Evolutionary conservation across 495 filamentous ascomycete species (phyloP), one percentile per base, ranked within the genome.

Genomic region (Cetradonia linearis): DNA sequence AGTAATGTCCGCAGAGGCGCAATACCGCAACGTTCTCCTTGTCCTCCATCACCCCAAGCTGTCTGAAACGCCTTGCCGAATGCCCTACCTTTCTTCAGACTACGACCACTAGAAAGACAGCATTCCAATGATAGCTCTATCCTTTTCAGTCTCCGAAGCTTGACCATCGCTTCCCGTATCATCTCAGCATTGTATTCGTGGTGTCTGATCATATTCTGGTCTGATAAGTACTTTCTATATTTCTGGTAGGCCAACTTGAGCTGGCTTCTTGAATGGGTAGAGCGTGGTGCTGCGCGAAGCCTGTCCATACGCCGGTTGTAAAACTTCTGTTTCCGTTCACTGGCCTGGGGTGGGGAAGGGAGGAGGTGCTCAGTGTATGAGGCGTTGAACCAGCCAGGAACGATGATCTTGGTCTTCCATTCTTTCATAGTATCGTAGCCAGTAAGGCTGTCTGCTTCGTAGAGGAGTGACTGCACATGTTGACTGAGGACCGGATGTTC

Each of bases 121-220:
- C 8, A 27, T 16, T 23, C 27, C 25, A 33, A 46, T 16, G 56
- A 58, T 46, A 58, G 42, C 27, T 58, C 56, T 9, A 58, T 34
- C 10, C 14, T 58, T 33, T 58, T 58, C 30, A 58, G 11, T 9
- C 33, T 58, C 18, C 25, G 38, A 37, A 58, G 42, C 20, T 36
- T 47, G 7, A 6, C 23, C 56, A 58, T 25, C 9, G 28, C 40
- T 3, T 58, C 40, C 11, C 23, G 31, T 6, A 58, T 30, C 28
- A 48, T 9, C 2, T 48, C 40, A 30, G 16, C 9, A 23, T 58
- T 58, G 10, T 47, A 58, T 16, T 58, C 30, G 6, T 48, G 9
- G 9, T 6, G 16, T 5, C 40, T 40, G 3, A 58, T 58, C 20
- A 13, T 23, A 8, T 58, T 25, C 11, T 58, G 56, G 16, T 20